Evolutionary conservation across 768 basidiomycete genomes (phyloP), one percentile per base, ranked within the genome.

Genomic region (Suillus sp.): DNA sequence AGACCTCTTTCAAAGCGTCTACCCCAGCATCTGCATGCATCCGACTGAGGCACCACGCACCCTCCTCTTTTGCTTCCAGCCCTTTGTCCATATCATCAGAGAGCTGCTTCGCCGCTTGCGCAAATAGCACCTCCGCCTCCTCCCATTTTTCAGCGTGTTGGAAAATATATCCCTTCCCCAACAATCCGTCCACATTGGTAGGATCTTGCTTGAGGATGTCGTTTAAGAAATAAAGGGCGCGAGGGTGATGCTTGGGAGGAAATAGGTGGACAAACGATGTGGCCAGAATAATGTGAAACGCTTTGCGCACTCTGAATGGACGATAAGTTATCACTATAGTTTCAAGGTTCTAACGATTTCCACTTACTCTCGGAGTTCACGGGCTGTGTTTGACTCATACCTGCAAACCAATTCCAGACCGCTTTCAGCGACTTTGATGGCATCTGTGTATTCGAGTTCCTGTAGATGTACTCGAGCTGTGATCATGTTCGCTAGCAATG

Each of bases 211-310:
- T 68, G 0, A 99, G 83, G 18, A 96, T 81, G 4, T 88, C 85
- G 37, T 91, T 85, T 25, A 98, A 80, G 11, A 97, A 81, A 20
- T 82, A 78, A 30, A 89, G 78, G 1, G 97, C 96, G 59, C 89
- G 86, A 13, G 78, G 68, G 71, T 99, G 96, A 68, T 98, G 90
- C 69, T 95, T 95, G 0, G 96, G 96, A 34, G 96, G 88, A 73
- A 86, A 93, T 56, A 91, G 81, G 70, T 97, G 90, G 4, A 94
- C 91, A 18, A 97, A 81, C 5, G 92, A 86, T 0, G 86, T 89
- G 2, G 87, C 90, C 14, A 96, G 81, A 5, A 81, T 80, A 13
- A 87, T 81, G 63, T 94, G 87, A 71, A 97, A 85, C 3, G 86
- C 86, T 55, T 84, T 83, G 53, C 81, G 81, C 14, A 83, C 83